Conservation (phyloP, 495 filamentous ascomycete species). For the Pyrenopolyporus hunteri region DNA sequence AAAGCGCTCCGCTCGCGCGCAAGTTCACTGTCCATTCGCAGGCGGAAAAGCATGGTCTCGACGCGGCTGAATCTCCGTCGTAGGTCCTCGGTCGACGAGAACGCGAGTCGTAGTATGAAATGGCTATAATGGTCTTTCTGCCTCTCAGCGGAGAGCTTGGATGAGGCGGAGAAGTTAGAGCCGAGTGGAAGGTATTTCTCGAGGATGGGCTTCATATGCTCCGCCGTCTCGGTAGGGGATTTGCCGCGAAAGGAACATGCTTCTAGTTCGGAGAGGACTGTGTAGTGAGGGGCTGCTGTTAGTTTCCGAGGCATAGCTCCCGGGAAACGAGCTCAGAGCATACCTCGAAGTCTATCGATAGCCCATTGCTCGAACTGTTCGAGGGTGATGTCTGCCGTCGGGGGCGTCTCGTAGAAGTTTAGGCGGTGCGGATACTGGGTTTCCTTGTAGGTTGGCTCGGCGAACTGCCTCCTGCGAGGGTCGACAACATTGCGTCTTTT, state of each 20-base stretch:
- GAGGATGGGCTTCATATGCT: constrained; percentile 79
- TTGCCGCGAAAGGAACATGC: constrained; percentile 95
- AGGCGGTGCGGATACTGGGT: constrained; percentile 82
- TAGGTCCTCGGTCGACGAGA: constrained; percentile 88
- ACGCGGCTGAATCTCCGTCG: constrained; percentile 85
- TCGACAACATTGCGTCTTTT: constrained; percentile 79
- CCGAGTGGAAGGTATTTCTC: constrained; percentile 86
- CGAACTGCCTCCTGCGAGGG: constrained; percentile 86
- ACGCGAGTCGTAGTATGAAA: constrained; percentile 94
- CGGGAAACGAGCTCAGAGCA: not conserved
- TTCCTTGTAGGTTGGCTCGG: constrained; percentile 70
- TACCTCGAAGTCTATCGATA: constrained; percentile 87
- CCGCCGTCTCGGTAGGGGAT: constrained; percentile 73
- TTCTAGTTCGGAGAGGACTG: constrained; percentile 95
- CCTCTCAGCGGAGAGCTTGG: constrained; percentile 69
- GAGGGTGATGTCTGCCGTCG: constrained; percentile 91
- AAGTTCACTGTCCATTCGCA: constrained; percentile 77
- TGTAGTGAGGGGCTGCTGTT: constrained; percentile 43
- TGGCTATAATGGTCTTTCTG: constrained; percentile 98
- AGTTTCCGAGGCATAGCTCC: constrained; percentile 3
- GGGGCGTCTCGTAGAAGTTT: constrained; percentile 89
- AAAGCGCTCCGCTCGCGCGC: constrained; percentile 72
- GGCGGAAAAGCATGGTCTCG: constrained; percentile 84
- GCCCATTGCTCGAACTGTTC: constrained; percentile 99
- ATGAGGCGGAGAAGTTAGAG: constrained; percentile 69